These are phyloP conservation scores for Linnemannia exigua DNA, from an alignment of 192 early-diverging fungal genomes.

Conservation along the genomic window DNA sequence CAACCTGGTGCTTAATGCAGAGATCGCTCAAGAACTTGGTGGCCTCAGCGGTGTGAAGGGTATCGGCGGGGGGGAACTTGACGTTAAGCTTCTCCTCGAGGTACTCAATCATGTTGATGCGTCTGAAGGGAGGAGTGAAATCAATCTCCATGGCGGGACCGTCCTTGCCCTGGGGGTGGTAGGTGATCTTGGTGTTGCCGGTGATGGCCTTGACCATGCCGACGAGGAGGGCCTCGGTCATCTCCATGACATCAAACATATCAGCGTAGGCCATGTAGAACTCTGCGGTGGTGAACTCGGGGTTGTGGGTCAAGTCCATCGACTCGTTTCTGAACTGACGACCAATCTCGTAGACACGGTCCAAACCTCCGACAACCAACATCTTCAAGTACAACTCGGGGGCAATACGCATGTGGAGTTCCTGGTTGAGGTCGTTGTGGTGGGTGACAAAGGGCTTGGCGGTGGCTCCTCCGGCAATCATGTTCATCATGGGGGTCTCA, in stretches of 20 bases:
- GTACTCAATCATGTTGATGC: conserved; percentile 93
- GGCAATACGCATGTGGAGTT: conserved; percentile 99
- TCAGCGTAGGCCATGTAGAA: conserved; percentile 99
- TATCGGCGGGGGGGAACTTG: conserved; percentile 92
- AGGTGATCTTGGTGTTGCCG: conserved; percentile 91
- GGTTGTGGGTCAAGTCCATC: conserved; percentile 99
- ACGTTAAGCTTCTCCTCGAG: conserved; percentile 91
- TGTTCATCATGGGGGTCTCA: conserved; percentile 99
- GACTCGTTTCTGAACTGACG: conserved; percentile 99
- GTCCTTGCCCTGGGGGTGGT: conserved; percentile 93
- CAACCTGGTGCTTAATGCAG: conserved; percentile 95
- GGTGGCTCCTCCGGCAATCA: conserved; percentile 98
- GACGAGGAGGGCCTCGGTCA: conserved; percentile 89
- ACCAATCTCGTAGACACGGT: conserved; percentile 99
- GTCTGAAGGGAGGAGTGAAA: conserved; percentile 96
- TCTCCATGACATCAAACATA: conserved; percentile 96
- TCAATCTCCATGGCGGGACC: conserved; percentile 88
- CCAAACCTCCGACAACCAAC: conserved; percentile 97
- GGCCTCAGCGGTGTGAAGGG: conserved; percentile 85
- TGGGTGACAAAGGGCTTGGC: conserved; percentile 99
- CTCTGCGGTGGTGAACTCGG: conserved; percentile 99
- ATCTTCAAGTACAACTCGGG: conserved; percentile 98
- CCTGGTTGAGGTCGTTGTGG: conserved; percentile 99
- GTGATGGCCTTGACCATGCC: conserved; percentile 96
- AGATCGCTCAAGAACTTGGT: conserved; percentile 94